phyloP scores from a whole-genome alignment of 495 filamentous ascomycete species.

The Hyaloscypha hepaticicola region DNA sequence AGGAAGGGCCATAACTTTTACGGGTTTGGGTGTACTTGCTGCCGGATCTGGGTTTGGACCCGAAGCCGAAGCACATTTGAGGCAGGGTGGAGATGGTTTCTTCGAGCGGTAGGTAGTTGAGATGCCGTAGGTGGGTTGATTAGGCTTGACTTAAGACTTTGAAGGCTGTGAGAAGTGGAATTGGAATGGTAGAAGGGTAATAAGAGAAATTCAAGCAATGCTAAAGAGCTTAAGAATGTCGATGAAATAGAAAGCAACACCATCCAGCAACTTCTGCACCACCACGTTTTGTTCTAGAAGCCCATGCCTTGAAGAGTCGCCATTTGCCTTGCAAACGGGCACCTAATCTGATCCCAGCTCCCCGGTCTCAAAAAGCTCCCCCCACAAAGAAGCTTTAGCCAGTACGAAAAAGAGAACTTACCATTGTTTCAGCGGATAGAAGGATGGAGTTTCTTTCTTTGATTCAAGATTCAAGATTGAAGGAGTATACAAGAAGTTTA shows the following conservation, averaged over 20 bases:
- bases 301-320: neutral
- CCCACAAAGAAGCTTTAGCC: neutral
- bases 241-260: neutral
- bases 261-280: neutral
- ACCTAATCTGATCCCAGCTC: neutral
- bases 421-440: neutral
- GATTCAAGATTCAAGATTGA: neutral
- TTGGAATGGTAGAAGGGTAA: no score
- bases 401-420: neutral
- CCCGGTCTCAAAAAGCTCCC: neutral
- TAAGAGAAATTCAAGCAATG: no score
- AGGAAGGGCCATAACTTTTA: no score
- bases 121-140: no score
- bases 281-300: neutral
- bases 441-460: slow-evolving; percentile 15
- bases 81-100: no score
- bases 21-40: no score
- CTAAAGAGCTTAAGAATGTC: no score
- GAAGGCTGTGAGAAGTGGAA: no score
- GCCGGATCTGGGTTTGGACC: no score
- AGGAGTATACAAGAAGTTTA: neutral
- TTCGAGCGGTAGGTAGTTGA: no score
- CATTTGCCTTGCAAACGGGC: neutral
- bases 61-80: no score
- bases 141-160: no score